These are phyloP conservation scores for Trypanosoma boissoni DNA, from an alignment of 208 protist species.

Conservation along the genomic window DNA sequence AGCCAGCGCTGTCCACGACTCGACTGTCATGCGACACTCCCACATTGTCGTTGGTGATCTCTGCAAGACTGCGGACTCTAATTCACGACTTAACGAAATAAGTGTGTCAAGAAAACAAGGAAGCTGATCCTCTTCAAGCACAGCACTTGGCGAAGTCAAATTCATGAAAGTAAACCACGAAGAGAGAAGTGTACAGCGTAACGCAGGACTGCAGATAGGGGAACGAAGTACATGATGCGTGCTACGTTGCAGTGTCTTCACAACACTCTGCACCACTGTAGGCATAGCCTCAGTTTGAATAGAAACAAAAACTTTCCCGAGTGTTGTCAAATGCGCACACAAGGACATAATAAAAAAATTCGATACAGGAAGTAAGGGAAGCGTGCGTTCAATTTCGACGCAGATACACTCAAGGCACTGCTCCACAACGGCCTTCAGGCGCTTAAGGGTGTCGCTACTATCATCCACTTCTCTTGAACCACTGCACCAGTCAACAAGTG, in stretches of 20 bases:
- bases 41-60: background rate
- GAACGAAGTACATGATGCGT: slow-evolving; percentile 20
- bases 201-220: slow-evolving; percentile 24
- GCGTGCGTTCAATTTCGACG: slow-evolving; percentile 28
- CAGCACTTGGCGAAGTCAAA: slow-evolving; percentile 15
- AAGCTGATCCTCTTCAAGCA: slow-evolving; percentile 15
- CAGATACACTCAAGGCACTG: slow-evolving; percentile 39
- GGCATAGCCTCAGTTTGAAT: slow-evolving; percentile 13
- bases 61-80: slow-evolving; percentile 16
- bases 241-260: slow-evolving; percentile 17
- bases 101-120: slow-evolving; percentile 29
- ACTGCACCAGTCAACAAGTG: slow-evolving; percentile 23
- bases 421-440: slow-evolving; percentile 9
- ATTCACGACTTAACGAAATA: slow-evolving; percentile 14
- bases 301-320: slow-evolving; percentile 31
- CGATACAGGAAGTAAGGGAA: slow-evolving; percentile 15
- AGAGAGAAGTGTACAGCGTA: slow-evolving; percentile 43
- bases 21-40: slow-evolving; percentile 3
- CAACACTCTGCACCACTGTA: slow-evolving; percentile 16
- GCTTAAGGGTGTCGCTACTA: slow-evolving; percentile 9
- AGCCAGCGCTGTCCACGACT: slow-evolving; percentile 62
- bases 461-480: background rate
- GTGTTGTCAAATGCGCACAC: slow-evolving; percentile 25
- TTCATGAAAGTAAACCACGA: slow-evolving; percentile 67
- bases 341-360: slow-evolving; percentile 24